Evolutionary conservation across 2,329 filamentous ascomycete genomes (phyloP), one percentile per base, ranked within the genome.

Genomic region (Exophiala xenobiotica): DNA sequence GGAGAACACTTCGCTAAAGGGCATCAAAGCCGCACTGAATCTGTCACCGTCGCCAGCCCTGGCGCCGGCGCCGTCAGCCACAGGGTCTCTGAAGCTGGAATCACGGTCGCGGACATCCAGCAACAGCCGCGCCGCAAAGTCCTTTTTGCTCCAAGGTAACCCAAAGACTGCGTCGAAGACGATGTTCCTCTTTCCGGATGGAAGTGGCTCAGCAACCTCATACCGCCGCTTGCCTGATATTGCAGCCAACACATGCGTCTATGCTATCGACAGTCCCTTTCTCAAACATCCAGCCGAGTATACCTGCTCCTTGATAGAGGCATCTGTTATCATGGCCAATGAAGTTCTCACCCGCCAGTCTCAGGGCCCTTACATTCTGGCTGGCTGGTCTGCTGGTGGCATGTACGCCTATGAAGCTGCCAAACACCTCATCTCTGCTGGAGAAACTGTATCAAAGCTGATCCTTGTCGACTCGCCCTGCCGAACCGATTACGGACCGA

Each of bases 341-440:
- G 31, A 57, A 63, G 20, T 78, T 26, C 71, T 69, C 3, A 70
- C 71, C n/a, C 67, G 74, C 19, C 73, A 79, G 56, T 71, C 75
- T 3, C 66, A 67, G 9, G 73, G 74, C 0, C 83, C 85, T 0
- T 88, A 88, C 68, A 77, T 78, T 44, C 69, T 90, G 1, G 79
- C 82, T 12, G 87, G 87, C 19, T 90, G 86, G 87, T 87, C 82
- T n/a, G 86, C 85, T 1, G 87, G 87, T 20, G 86, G 87, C 27
- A 84, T 88, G 41, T 83, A 85, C 53, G 85, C 86, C 35, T 88
- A 81, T 62, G 82, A 87, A 60, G 82, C 83, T 7, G 78, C 82
- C 58, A 78, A 78, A 47, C 79, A 85, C 56, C 74, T 88, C 12
- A 76, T 75, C 51, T 75, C 77, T 55, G 75, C 74, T 2, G 78